phyloP scores from a whole-genome alignment of 345 rosid genomes.

The Linum lewisii region DNA sequence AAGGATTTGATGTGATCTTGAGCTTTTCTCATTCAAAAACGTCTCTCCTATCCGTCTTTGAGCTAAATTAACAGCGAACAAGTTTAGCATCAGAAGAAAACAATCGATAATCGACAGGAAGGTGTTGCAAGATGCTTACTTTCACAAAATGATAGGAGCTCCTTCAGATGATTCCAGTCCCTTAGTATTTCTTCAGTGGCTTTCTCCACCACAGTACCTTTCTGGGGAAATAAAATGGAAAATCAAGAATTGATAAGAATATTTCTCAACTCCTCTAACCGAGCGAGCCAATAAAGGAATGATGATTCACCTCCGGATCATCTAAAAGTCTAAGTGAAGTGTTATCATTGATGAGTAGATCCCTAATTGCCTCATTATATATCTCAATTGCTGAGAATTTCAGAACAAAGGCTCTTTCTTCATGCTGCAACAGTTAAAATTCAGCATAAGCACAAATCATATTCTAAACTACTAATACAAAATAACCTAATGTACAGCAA shows the following conservation, averaged over 20 bases:
- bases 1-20: slow-evolving; percentile 97
- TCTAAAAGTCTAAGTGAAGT: slow-evolving; percentile 80
- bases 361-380: slow-evolving; percentile 88
- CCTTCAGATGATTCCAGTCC: slow-evolving; percentile 80
- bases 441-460: slow-evolving; percentile 2
- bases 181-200: slow-evolving; percentile 64
- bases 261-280: slow-evolving; percentile 3
- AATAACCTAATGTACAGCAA: slow-evolving; percentile 6
- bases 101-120: too few relatives aligned
- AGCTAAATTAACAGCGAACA: slow-evolving; percentile 40
- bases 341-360: slow-evolving; percentile 63
- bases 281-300: neutral
- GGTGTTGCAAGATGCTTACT: slow-evolving; percentile 34
- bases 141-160: slow-evolving; percentile 84
- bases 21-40: slow-evolving; percentile 81
- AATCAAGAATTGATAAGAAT: slow-evolving; percentile 16
- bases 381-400: slow-evolving; percentile 96
- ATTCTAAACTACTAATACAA: slow-evolving; percentile 1
- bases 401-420: slow-evolving; percentile 86
- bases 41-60: slow-evolving; percentile 95
- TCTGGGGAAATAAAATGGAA: slow-evolving; percentile 28
- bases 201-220: slow-evolving; percentile 82
- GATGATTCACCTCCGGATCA: slow-evolving; percentile 71
- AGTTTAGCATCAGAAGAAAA: slow-evolving; percentile 12
- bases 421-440: slow-evolving; percentile 44